A percentile compares a stretch with the other conserved stretches of the same genome.
These are phyloP conservation scores for Syncephalastrum racemosum DNA, from an alignment of 371 early-diverging fungal genomes.

Conservation along the genomic window DNA sequence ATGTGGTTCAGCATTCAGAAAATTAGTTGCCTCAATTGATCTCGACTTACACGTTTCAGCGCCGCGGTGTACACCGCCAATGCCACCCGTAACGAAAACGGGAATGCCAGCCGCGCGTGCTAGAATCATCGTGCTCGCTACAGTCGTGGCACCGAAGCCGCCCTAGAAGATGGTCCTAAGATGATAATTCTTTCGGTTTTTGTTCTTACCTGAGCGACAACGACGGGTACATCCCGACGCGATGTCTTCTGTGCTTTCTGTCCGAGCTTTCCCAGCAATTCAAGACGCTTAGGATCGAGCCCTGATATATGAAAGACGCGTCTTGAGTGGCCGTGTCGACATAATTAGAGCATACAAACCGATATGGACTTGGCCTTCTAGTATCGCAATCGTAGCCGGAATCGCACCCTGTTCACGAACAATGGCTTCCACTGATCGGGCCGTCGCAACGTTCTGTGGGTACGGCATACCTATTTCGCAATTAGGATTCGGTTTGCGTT, in stretches of 20 bases:
- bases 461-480: slow-evolving; percentile 80
- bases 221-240: slow-evolving; percentile 79
- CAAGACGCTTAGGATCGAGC: slow-evolving; percentile 54
- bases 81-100: slow-evolving; percentile 95
- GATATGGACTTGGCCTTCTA: slow-evolving; percentile 83
- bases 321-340: neutral
- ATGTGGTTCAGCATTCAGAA: neutral
- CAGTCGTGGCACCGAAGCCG: slow-evolving; percentile 85
- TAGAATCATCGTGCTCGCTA: slow-evolving; percentile 84
- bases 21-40: neutral
- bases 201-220: slow-evolving; percentile 59
- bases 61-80: slow-evolving; percentile 95
- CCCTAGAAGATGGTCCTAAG: slow-evolving; percentile 26
- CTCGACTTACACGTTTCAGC: slow-evolving; percentile 62
- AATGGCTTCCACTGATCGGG: slow-evolving; percentile 74
- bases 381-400: slow-evolving; percentile 90
- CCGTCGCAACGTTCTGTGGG: slow-evolving; percentile 87
- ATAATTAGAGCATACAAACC: slow-evolving; percentile 38
- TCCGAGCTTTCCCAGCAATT: slow-evolving; percentile 63
- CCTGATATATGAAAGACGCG: slow-evolving; percentile 17
- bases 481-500: neutral
- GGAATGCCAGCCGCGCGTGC: slow-evolving; percentile 84
- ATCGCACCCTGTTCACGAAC: slow-evolving; percentile 71
- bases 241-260: slow-evolving; percentile 76
- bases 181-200: neutral